A percentile compares a stretch with the other conserved stretches of the same genome.
phyloP scores from a whole-genome alignment of 768 basidiomycete species.

The Amanita jacksonii region DNA sequence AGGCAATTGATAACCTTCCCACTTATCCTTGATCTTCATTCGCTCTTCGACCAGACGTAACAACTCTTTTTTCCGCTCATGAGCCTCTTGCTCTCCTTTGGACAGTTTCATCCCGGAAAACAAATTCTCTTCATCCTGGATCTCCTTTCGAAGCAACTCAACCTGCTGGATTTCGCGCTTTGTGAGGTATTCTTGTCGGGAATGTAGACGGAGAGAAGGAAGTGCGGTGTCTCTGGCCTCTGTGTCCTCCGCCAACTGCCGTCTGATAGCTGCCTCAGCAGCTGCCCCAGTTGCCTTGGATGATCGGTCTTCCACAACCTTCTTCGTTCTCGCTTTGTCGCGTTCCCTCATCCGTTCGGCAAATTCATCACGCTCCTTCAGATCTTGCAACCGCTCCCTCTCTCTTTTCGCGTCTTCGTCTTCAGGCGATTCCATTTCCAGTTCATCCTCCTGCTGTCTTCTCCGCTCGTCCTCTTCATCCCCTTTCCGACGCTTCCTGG shows the following conservation, averaged over 20 bases:
- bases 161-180: slow-evolving; percentile 96
- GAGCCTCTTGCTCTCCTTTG: slow-evolving; percentile 68
- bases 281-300: slow-evolving; percentile 65
- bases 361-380: slow-evolving; percentile 87
- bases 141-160: slow-evolving; percentile 85
- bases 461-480: slow-evolving; percentile 28
- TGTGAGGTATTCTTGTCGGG: slow-evolving; percentile 91
- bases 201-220: slow-evolving; percentile 75
- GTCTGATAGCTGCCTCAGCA: slow-evolving; percentile 73
- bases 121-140: slow-evolving; percentile 87
- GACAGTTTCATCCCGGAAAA: slow-evolving; percentile 89
- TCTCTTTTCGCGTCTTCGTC: slow-evolving; percentile 67
- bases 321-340: slow-evolving; percentile 82
- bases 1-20: slow-evolving; percentile 92
- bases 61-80: slow-evolving; percentile 88
- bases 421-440: slow-evolving; percentile 42
- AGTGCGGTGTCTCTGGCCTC: slow-evolving; percentile 44
- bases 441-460: slow-evolving; percentile 27
- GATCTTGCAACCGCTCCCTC: slow-evolving; percentile 66
- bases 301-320: slow-evolving; percentile 86
- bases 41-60: slow-evolving; percentile 89
- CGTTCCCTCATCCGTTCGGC: slow-evolving; percentile 77
- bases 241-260: slow-evolving; percentile 73
- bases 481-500: slow-evolving; percentile 51
- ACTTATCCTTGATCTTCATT: slow-evolving; percentile 89